Percentiles rank a stretch among this genome's conserved stretches.
These are phyloP conservation scores for Crithidia thermophila DNA, from an alignment of 208 protist genomes.

Conservation along the genomic window DNA sequence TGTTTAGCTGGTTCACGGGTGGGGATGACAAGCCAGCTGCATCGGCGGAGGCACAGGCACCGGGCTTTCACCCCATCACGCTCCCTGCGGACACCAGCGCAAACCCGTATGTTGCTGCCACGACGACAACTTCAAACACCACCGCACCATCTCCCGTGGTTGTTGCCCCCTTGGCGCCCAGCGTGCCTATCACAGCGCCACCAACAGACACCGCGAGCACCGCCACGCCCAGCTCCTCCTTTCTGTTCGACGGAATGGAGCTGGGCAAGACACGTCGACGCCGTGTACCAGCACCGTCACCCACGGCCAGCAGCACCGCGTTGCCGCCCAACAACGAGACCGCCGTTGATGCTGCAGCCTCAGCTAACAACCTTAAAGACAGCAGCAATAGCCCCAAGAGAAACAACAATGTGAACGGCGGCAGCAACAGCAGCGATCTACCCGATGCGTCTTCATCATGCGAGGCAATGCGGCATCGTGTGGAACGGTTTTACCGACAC, in stretches of 20 bases:
- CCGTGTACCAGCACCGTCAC: not conserved
- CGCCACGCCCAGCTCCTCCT: too few species aligned
- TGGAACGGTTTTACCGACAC: conserved; percentile 49
- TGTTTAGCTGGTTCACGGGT: conserved; percentile 40
- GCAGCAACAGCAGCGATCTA: not conserved
- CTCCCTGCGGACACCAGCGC: not conserved
- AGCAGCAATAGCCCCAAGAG: not conserved
- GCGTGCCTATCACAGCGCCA: too few species aligned
- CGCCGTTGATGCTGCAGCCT: not conserved
- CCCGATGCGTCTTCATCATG: not conserved
- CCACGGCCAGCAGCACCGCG: not conserved
- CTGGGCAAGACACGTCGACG: conserved; percentile 5
- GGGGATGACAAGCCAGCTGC: not conserved
- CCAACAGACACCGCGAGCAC: not conserved
- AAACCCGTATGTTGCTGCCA: not conserved
- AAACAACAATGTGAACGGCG: not conserved
- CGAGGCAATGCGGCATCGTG: conserved; percentile 4
- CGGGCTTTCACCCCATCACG: conserved; percentile 17
- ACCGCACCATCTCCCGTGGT: not conserved
- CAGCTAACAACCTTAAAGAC: not conserved
- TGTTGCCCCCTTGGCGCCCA: too few species aligned
- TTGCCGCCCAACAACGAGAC: not conserved
- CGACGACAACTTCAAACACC: not conserved
- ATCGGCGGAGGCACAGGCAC: not conserved
- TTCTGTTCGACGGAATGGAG: conserved; percentile 10